Conservation (phyloP, 352 stramenopile species). For the Globisporangium carolinianum region DNA sequence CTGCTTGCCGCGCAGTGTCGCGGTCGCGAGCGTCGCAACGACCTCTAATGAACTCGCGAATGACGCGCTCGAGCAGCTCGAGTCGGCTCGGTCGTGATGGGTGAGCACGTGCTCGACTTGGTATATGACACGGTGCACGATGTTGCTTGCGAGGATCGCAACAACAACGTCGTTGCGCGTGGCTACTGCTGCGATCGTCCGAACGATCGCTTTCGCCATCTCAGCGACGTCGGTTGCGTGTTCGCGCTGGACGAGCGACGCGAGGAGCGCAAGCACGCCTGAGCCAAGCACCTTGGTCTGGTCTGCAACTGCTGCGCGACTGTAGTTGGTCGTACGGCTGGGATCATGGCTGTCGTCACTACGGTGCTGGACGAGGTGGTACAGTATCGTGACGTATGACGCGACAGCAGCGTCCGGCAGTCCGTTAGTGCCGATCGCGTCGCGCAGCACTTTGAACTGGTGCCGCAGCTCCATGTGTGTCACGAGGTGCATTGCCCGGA, state of each 20-base stretch:
- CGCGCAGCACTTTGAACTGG: slow-evolving; percentile 55
- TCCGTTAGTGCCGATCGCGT: slow-evolving; percentile 29
- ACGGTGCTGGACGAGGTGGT: slow-evolving; percentile 24
- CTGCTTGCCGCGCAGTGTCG: slow-evolving; percentile 5
- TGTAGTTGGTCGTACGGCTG: background rate
- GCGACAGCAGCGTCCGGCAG: slow-evolving; percentile 35
- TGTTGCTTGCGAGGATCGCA: slow-evolving; percentile 51
- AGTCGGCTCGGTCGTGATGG: no score
- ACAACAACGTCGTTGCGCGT: slow-evolving; percentile 42
- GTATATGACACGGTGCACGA: slow-evolving; percentile 36
- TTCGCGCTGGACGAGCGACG: slow-evolving; percentile 27
- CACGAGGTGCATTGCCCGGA: slow-evolving; percentile 67
- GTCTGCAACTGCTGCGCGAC: slow-evolving; percentile 29
- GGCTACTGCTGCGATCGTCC: slow-evolving; percentile 24
- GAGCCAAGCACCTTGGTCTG: slow-evolving; percentile 44
- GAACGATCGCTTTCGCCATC: slow-evolving; percentile 45
- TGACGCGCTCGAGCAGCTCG: no score
- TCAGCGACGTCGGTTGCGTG: slow-evolving; percentile 32
- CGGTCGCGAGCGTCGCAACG: slow-evolving; percentile 4
- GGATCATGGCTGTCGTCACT: slow-evolving; percentile 8
- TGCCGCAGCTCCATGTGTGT: slow-evolving; percentile 65
- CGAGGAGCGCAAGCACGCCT: slow-evolving; percentile 44
- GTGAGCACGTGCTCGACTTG: slow-evolving; percentile 18
- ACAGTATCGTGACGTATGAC: slow-evolving; percentile 59
- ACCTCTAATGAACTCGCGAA: slow-evolving; percentile 14